Evolutionary conservation across 2,329 filamentous ascomycete genomes (phyloP), one percentile per base, ranked within the genome.

Genomic region (Alternaria angustiovoidea): DNA sequence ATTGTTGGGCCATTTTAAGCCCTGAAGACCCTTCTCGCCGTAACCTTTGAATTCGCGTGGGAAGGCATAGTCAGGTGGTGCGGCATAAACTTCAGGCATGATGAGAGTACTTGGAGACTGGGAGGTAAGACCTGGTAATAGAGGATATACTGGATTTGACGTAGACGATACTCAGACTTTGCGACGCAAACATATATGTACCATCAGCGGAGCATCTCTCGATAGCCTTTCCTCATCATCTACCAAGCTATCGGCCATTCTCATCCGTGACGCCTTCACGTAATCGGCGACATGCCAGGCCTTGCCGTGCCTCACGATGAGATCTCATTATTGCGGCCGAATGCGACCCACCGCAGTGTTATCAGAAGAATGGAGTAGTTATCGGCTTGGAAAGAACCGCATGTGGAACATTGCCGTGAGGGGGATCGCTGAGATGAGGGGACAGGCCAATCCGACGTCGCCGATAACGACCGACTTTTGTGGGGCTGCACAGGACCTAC

Each of bases 41-140:
- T 81, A 82, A 1, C 80, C 80, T 61, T 84, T 80, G 39, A 85
- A 78, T 55, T 76, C 70, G 39, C 77, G 68, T 3, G 70, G 64
- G 42, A 74, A 73, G 39, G 72, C 69, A 53, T 70, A 75, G 43
- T 71, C 68, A 6, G 65, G 64, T 2, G 70, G 67, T 28, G 66
- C 71, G 34, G 63, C 55, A 48, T 67, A 75, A 38, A 73, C 61
- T 56, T 69, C 66, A 53, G 73, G 70, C 70, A 72, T 74, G 34
- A 20, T 52, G 48, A 16, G 5, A 11, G 8, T 34, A 8, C 22
- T 51, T 36, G 22, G 0, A 26, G 18, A 8, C 24, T 34, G 12
- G 14, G 4, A n/a, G 12, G 32, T 16, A n/a, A 9, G 22, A 51
- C 7, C 16, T 38, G 18, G 20, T 34, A 24, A n/a, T 8, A 47